These are phyloP conservation scores for Hymenoscyphus salicellus DNA, from an alignment of 2,329 filamentous ascomycete genomes.

Conservation along the genomic window DNA sequence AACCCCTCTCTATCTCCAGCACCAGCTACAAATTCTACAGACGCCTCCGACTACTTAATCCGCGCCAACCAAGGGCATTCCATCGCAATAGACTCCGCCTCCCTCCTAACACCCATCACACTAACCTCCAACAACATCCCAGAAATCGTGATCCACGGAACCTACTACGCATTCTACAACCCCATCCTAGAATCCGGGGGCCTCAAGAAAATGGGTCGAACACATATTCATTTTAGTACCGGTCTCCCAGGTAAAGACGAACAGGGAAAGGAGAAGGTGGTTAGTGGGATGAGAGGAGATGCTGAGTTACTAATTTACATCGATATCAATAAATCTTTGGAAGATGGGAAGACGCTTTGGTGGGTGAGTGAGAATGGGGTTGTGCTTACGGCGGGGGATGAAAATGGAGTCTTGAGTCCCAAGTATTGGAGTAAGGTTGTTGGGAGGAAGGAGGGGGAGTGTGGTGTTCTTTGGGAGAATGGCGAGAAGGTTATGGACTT, in stretches of 20 bases:
- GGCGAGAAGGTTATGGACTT: constrained; percentile 66
- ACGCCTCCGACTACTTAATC: constrained; percentile 74
- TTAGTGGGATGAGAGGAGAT: constrained; percentile 77
- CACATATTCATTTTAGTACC: constrained; percentile 85
- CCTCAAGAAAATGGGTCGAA: constrained; percentile 75
- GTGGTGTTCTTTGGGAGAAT: constrained; percentile 65
- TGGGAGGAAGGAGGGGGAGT: constrained; percentile 54
- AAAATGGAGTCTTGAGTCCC: constrained; percentile 25
- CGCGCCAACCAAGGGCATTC: constrained; percentile 95
- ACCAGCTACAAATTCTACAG: constrained; percentile 34
- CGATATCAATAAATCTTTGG: constrained; percentile 65
- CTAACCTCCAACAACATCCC: constrained; percentile 58
- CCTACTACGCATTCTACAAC: constrained; percentile 77
- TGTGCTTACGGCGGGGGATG: constrained; percentile 61
- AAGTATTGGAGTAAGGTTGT: constrained; percentile 63
- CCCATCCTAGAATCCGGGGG: constrained; percentile 74
- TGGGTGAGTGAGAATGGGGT: constrained; percentile 79
- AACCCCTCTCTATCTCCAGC: constrained; percentile 35
- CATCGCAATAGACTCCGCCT: constrained; percentile 69
- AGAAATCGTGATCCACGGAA: constrained; percentile 75
- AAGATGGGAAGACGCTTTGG: constrained; percentile 62
- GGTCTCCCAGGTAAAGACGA: constrained; percentile 53
- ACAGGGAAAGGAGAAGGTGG: constrained; percentile 44
- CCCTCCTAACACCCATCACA: constrained; percentile 67
- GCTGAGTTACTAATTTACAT: constrained; percentile 77